Evolutionary conservation across 192 early-diverging fungal genomes (phyloP).

Genomic region (Backusella tarrabulga): DNA sequence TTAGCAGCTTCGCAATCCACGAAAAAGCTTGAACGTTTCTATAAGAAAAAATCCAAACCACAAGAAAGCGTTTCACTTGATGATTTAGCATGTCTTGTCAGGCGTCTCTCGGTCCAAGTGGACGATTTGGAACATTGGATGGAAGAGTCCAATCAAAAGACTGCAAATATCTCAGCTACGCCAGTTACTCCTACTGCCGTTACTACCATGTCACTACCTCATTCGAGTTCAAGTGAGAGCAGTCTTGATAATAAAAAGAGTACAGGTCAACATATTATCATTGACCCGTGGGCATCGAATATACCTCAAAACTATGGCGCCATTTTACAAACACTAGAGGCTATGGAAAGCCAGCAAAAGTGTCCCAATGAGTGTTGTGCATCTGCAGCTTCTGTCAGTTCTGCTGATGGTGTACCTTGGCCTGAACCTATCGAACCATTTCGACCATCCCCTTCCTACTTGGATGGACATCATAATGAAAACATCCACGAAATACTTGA

Average conservation of each 20-base stretch:
- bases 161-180: background rate
- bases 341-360: background rate
- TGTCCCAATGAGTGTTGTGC: background rate
- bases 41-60: background rate
- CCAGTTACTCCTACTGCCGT: background rate
- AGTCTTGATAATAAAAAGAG: background rate
- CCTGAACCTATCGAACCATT: conserved; percentile 1
- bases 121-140: conserved; percentile 13
- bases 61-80: conserved; percentile 1
- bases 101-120: background rate
- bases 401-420: conserved; percentile 11
- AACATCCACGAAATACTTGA: background rate
- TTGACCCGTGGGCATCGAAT: conserved; percentile 15
- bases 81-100: conserved; percentile 8
- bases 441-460: background rate
- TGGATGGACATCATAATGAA: background rate
- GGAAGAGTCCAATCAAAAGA: background rate
- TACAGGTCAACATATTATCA: background rate
- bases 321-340: conserved; percentile 3
- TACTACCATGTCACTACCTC: background rate
- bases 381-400: background rate
- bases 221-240: background rate
- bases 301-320: background rate
- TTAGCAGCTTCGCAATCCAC: background rate
- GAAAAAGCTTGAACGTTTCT: background rate